A percentile compares a stretch with the other conserved stretches of the same genome.
These are phyloP conservation scores for Phaeosphaeriaceae sp. DNA, from an alignment of 2,329 filamentous ascomycete genomes.

Conservation along the genomic window DNA sequence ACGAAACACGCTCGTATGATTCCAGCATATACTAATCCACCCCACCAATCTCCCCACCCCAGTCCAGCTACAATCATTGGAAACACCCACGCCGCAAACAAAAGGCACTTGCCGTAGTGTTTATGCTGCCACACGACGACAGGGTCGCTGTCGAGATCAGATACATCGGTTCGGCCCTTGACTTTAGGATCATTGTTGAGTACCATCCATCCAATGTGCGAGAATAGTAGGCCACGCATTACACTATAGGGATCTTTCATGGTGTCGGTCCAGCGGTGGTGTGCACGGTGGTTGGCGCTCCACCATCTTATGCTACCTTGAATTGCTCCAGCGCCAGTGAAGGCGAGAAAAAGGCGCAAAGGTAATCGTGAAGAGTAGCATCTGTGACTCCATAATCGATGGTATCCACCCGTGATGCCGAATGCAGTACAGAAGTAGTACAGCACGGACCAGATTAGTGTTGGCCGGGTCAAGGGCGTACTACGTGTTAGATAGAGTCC, in stretches of 20 bases:
- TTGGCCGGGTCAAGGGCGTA: slow-evolving; percentile 75
- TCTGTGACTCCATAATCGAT: slow-evolving; percentile 72
- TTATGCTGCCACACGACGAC: slow-evolving; percentile 57
- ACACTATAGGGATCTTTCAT: slow-evolving; percentile 58
- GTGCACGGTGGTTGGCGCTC: slow-evolving; percentile 56
- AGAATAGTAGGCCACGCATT: slow-evolving; percentile 55
- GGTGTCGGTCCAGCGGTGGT: slow-evolving; percentile 59
- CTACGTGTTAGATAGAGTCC: slow-evolving; percentile 78
- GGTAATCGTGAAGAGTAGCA: slow-evolving; percentile 53
- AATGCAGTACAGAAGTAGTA: slow-evolving; percentile 86
- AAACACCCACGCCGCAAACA: slow-evolving; percentile 52
- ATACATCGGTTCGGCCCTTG: slow-evolving; percentile 57
- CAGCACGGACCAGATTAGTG: slow-evolving; percentile 71
- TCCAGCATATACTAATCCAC: slow-evolving; percentile 57
- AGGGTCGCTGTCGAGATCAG: slow-evolving; percentile 57
- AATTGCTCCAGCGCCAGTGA: slow-evolving; percentile 54
- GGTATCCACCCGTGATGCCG: slow-evolving; percentile 64
- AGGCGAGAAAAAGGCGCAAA: slow-evolving; percentile 55
- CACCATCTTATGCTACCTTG: slow-evolving; percentile 58
- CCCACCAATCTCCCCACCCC: slow-evolving; percentile 56
- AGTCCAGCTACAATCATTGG: slow-evolving; percentile 55
- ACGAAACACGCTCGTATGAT: slow-evolving; percentile 57
- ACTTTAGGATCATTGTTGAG: slow-evolving; percentile 59
- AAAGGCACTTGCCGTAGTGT: slow-evolving; percentile 52
- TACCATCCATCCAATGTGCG: slow-evolving; percentile 58